Evolutionary conservation across 129 eudicot species (phyloP), one percentile per base, ranked within the genome.

Genomic region (Smallanthus sonchifolius): DNA sequence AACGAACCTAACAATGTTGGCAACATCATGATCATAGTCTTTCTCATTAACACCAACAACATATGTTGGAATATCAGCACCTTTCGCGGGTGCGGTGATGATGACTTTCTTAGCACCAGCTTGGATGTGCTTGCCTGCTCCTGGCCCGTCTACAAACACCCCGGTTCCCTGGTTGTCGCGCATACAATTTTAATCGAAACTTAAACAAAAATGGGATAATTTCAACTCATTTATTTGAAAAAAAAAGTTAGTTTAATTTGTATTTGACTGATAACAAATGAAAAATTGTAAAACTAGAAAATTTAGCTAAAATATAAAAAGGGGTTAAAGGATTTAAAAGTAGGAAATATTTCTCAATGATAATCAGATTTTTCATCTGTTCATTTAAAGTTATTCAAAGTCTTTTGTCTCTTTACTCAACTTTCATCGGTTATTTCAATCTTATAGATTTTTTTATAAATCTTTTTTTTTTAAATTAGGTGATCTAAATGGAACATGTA

Each of bases 51-150:
- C 98, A 38, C 98, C 98, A 54, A 94, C 87, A 47, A 94, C 98
- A 64, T 94, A 94, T 57, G 98, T 94, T 60, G 98, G 98, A 63
- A 94, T 94, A 51, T 94, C 98, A 17, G 97, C 90, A 30, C 98
- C 98, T 79, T 94, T 94, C 11, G 96, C 98, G 1, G 98, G 98
- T 15, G 98, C 98, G 2, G 98, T 94, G 84, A 94, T 94, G 36
- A 94, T 80, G 40, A 94, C 98, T 72, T 94, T 94, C 89, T 90
- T 94, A 16, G 97, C 98, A 61, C 98, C 98, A 5, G 98, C 98
- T 82, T 94, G 96, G 65, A 94, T 77, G 84, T 94, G 98, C 85
- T 94, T 94, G 47, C 98, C 98, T 2, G 98, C 98, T 20, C 98
- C 98, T 7, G 96, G 97, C 24, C 98, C 96, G 64, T 94, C 98